Evolutionary conservation across 352 stramenopile species (phyloP).

Genomic region (Globisporangium cederbergense): DNA sequence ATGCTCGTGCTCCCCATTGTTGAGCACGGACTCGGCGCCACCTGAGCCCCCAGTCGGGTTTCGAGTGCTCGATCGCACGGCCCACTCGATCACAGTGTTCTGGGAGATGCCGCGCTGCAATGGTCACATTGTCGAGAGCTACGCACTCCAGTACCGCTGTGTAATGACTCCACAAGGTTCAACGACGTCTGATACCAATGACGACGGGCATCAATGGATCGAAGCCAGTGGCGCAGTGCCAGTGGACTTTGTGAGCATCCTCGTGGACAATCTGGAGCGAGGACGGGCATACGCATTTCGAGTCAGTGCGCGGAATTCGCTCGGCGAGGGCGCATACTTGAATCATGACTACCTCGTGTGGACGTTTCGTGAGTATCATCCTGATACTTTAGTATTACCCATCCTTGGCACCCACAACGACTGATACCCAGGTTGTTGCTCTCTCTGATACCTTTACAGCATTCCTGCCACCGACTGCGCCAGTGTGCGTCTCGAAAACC

Average conservation of each 20-base stretch:
- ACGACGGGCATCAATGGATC: constrained; percentile 5
- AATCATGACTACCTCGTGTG: constrained; percentile 11
- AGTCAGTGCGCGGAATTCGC: constrained; percentile 20
- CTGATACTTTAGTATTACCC: background rate
- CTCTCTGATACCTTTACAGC: constrained; percentile 11
- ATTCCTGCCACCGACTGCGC: constrained; percentile 21
- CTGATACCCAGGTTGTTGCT: background rate
- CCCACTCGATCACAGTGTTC: constrained; percentile 28
- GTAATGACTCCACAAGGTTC: background rate
- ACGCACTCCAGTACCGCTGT: constrained; percentile 18
- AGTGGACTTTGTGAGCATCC: constrained; percentile 17
- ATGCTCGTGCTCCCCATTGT: constrained; percentile 27
- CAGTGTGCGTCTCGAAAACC: constrained; percentile 18
- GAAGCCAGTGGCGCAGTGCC: constrained; percentile 8
- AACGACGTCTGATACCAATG: background rate
- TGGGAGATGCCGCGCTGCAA: constrained; percentile 56
- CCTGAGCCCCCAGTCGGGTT: constrained; percentile 37
- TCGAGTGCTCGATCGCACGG: constrained; percentile 31
- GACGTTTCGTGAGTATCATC: constrained; percentile 24
- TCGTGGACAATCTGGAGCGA: constrained; percentile 9
- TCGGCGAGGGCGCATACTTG: constrained; percentile 19
- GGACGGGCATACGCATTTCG: constrained; percentile 21
- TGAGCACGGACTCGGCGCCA: constrained; percentile 26
- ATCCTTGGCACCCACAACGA: background rate
- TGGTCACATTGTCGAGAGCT: constrained; percentile 31